Conservation (phyloP, 495 filamentous ascomycete genomes). For the Pyrenula massariospora region DNA sequence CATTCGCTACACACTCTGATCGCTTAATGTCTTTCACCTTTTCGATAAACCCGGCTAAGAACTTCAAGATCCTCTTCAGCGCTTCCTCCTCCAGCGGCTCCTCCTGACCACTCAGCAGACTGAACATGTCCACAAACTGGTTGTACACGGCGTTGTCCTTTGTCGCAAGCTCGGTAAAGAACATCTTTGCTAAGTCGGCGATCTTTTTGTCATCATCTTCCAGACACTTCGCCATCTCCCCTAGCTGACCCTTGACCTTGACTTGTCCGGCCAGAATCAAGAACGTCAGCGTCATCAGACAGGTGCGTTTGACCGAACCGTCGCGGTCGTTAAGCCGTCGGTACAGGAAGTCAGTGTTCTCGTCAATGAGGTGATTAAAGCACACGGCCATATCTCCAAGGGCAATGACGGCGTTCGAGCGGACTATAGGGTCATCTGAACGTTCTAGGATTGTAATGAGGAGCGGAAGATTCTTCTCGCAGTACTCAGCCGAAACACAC, state of each 20-base stretch:
- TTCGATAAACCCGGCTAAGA: slow-evolving; percentile 89
- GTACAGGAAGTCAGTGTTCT: slow-evolving; percentile 98
- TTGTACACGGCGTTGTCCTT: slow-evolving; percentile 99
- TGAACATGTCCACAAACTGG: slow-evolving; percentile 99
- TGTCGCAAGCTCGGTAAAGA: slow-evolving; percentile 91
- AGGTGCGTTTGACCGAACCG: slow-evolving; percentile 86
- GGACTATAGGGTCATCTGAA: slow-evolving; percentile 75
- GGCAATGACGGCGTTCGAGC: slow-evolving; percentile 92
- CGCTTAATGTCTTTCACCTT: slow-evolving; percentile 70
- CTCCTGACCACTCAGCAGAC: slow-evolving; percentile 68
- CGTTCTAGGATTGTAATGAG: slow-evolving; percentile 97
- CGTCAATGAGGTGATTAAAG: slow-evolving; percentile 98
- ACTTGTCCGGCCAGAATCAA: slow-evolving; percentile 94
- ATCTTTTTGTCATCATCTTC: slow-evolving; percentile 92
- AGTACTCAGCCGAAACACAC: slow-evolving; percentile 93
- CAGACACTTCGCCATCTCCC: slow-evolving; percentile 97
- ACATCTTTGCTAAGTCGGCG: slow-evolving; percentile 89
- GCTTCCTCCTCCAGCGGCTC: slow-evolving; percentile 70
- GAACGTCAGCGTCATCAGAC: slow-evolving; percentile 97
- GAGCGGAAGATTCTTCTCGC: slow-evolving; percentile 82
- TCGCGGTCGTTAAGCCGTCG: slow-evolving; percentile 81
- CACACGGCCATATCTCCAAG: slow-evolving; percentile 98
- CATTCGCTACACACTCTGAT: too few relatives aligned
- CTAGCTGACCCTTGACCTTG: slow-evolving; percentile 99
- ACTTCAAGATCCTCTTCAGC: slow-evolving; percentile 76